Evolutionary conservation across 2,329 filamentous ascomycete genomes (phyloP).

Genomic region (Penicillium sp.): DNA sequence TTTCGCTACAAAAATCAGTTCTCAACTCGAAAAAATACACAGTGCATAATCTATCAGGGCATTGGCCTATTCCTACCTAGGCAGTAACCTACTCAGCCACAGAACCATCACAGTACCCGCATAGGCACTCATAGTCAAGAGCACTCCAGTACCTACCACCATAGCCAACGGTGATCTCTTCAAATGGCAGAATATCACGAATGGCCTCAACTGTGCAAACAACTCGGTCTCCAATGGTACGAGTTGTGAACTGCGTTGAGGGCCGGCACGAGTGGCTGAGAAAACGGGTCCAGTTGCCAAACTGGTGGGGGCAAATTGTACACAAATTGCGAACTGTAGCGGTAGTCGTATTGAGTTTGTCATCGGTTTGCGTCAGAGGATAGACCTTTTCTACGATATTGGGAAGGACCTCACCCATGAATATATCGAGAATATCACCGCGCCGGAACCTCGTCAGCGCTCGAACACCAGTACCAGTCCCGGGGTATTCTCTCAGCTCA

Average conservation of each 20-base stretch:
- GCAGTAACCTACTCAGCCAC: not conserved
- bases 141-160: slow-evolving; percentile 30
- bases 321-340: not conserved
- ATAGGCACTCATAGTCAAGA: not conserved
- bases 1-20: not conserved
- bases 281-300: slow-evolving; percentile 39
- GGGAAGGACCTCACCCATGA: slow-evolving; percentile 25
- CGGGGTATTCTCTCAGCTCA: slow-evolving; percentile 33
- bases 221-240: slow-evolving; percentile 23
- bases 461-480: slow-evolving; percentile 34
- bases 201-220: slow-evolving; percentile 23
- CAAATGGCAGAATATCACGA: slow-evolving; percentile 32
- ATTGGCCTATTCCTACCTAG: not conserved
- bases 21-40: not conserved
- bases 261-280: slow-evolving; percentile 40
- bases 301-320: slow-evolving; percentile 20
- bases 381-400: slow-evolving; percentile 18
- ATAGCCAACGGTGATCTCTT: slow-evolving; percentile 39
- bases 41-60: not conserved
- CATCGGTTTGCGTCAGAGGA: slow-evolving; percentile 14
- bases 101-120: not conserved
- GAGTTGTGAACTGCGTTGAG: slow-evolving; percentile 17
- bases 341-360: not conserved
- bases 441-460: slow-evolving; percentile 26
- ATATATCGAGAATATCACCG: slow-evolving; percentile 29